Evolutionary conservation across 139 green algal genomes (phyloP), one percentile per base, ranked within the genome.

Genomic region (Chlorella vulgaris): DNA sequence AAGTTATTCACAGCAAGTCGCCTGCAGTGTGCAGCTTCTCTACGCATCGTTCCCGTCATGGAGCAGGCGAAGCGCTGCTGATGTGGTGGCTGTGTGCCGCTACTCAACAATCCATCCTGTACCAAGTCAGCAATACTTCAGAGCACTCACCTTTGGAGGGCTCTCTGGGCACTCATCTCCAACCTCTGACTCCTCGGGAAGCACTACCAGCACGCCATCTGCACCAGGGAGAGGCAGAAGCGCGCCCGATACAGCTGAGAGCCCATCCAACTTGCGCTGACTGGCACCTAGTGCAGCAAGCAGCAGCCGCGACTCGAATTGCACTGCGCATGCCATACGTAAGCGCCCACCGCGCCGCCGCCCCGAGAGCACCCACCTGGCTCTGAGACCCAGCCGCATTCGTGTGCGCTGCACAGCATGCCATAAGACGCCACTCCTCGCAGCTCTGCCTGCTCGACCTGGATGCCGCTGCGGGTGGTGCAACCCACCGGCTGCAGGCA

Each of bases 361-460:
- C 2, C 7, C 24, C 63, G 7, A 84, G 76, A 33, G 80, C 78
- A 6, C 81, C 39, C 53, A 79, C 73, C 73, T 39, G 78, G n/a
- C 53, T 83, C 84, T 5, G 51, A 18, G 24, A 47, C 75, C 94
- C 94, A 97, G 22, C 94, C 94, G 66, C 93, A 86, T 75, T 97
- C 93, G 61, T 89, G 80, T 1, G 91, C 91, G 35, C 87, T 92
- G 85, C 92, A 96, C 29, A 97, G 86, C 94, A 97, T 97, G 70
- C 94, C 94, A 47, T 85, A 86, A 70, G 81, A 91, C 47, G 93
- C 87, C 33, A 96, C 87, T 0, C 94, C 94, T 40, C 92, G 88
- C 70, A 97, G 73, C 36, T 63, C 82, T 29, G 84, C 84, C 66
- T 87, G 85, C 69, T 90, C 83, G 24, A 97, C 85, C 18, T 78